These are phyloP conservation scores for Vitrella brassicaformis DNA, from an alignment of 73 alveolate species.

Conservation along the genomic window DNA sequence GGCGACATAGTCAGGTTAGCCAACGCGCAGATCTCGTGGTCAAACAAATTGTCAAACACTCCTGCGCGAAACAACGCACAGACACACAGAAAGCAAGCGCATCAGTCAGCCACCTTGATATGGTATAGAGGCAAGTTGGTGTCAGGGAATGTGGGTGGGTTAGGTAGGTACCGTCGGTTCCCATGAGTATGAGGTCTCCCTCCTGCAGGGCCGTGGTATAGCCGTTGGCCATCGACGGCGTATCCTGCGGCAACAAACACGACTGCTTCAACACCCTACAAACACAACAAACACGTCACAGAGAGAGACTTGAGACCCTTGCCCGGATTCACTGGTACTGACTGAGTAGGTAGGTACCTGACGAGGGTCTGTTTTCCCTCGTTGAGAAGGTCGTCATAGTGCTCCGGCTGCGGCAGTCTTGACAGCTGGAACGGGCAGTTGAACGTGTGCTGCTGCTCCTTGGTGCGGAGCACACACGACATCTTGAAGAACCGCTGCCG, in stretches of 20 bases:
- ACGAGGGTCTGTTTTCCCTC: neutral
- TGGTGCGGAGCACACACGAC: neutral
- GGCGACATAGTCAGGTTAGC: neutral
- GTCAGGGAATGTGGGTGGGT: no score
- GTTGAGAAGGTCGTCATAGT: neutral
- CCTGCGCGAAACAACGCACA: neutral
- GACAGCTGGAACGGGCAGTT: slow-evolving; percentile 34
- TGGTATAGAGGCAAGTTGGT: no score
- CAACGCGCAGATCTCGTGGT: neutral
- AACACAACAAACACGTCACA: neutral
- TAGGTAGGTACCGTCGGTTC: slow-evolving; percentile 31
- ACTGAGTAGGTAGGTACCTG: no score
- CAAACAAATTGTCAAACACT: neutral
- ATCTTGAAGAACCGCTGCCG: neutral
- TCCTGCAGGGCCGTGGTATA: slow-evolving; percentile 1
- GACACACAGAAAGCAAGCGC: neutral
- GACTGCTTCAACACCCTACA: neutral
- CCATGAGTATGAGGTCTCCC: slow-evolving; percentile 26
- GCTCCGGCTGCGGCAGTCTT: slow-evolving; percentile 25
- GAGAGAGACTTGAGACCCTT: neutral
- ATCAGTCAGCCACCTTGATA: neutral
- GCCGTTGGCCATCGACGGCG: neutral
- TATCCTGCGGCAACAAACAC: neutral
- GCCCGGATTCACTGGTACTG: neutral
- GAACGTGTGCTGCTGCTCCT: slow-evolving; percentile 37